These are phyloP conservation scores for Pseudogymnoascus sp. DNA, from an alignment of 2,329 filamentous ascomycete species.

Conservation along the genomic window DNA sequence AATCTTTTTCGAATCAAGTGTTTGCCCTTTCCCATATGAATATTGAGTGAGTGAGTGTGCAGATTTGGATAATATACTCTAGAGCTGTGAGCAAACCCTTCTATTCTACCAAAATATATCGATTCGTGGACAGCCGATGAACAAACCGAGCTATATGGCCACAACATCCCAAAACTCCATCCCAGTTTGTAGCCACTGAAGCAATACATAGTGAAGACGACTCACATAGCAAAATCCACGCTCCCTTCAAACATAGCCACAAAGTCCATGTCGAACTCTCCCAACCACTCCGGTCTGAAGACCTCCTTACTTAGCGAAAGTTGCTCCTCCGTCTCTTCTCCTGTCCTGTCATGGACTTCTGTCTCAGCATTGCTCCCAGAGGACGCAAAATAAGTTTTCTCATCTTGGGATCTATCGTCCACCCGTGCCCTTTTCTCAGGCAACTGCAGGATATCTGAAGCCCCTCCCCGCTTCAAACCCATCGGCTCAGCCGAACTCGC, in stretches of 20 bases:
- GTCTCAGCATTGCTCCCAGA: neutral
- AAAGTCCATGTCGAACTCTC: neutral
- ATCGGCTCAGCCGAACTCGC: neutral
- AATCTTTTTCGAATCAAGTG: neutral
- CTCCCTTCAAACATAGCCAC: neutral
- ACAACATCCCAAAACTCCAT: neutral
- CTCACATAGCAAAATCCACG: neutral
- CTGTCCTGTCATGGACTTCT: neutral
- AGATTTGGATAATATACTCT: neutral
- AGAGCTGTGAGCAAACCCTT: neutral
- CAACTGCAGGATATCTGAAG: neutral
- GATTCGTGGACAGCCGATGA: neutral
- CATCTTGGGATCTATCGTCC: neutral
- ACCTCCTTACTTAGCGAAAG: neutral
- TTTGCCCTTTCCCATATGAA: neutral
- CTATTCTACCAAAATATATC: neutral
- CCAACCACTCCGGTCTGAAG: neutral
- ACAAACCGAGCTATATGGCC: neutral
- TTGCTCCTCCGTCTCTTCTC: neutral
- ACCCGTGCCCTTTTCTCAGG: neutral
- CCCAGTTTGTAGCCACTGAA: neutral
- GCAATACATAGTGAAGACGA: neutral
- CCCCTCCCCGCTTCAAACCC: neutral
- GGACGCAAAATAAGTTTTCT: neutral
- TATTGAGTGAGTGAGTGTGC: neutral